Conservation (phyloP, 2,329 filamentous ascomycete species). For the Cytospora paraplurivora region DNA sequence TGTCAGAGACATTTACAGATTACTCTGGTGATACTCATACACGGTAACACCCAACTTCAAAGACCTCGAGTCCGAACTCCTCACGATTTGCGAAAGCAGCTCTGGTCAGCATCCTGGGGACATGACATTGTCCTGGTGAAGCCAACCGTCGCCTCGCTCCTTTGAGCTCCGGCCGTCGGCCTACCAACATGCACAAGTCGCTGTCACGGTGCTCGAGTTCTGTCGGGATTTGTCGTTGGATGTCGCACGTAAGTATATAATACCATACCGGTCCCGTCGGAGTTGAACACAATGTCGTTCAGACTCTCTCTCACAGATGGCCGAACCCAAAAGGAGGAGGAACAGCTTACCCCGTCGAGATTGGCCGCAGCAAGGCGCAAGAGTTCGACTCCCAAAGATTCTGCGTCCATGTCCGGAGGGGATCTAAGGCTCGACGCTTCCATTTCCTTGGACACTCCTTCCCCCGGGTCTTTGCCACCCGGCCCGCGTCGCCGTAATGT, state of each 20-base stretch:
- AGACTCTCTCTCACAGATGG: conserved; percentile 40
- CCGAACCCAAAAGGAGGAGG: conserved; percentile 42
- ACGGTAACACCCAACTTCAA: neutral
- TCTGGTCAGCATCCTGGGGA: neutral
- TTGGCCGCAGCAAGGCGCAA: conserved; percentile 35
- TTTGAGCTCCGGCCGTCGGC: neutral
- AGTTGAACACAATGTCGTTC: conserved; percentile 43
- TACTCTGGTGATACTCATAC: neutral
- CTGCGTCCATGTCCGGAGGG: conserved; percentile 27
- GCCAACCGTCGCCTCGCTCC: neutral
- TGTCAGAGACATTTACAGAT: conserved; percentile 15
- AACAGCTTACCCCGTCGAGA: conserved; percentile 38
- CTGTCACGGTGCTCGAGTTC: conserved; percentile 21
- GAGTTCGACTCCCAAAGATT: conserved; percentile 30
- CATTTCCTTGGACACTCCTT: conserved; percentile 28
- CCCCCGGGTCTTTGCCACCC: conserved; percentile 34
- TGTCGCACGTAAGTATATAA: conserved; percentile 25
- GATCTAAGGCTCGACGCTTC: conserved; percentile 33
- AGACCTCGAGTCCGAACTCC: neutral
- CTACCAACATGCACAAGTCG: conserved; percentile 24
- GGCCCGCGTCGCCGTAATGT: conserved; percentile 46
- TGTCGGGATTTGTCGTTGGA: conserved; percentile 19
- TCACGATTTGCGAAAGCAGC: neutral
- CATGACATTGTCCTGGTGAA: conserved; percentile 12
- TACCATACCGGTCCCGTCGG: neutral